These are phyloP conservation scores for Ilyonectria sp. DNA, from an alignment of 2,329 filamentous ascomycete species.

Conservation along the genomic window DNA sequence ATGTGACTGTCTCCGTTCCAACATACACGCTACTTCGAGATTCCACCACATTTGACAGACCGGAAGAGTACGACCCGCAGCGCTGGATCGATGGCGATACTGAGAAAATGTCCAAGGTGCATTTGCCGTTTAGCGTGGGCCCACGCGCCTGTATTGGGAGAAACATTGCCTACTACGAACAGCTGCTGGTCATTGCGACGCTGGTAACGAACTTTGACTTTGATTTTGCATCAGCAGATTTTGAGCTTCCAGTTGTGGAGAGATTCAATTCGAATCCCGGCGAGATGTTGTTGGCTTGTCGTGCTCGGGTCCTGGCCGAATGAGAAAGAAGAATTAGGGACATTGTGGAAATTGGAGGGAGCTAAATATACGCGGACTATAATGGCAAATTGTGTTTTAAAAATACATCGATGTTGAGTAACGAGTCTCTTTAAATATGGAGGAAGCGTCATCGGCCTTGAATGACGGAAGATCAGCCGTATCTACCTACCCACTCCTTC, in stretches of 20 bases:
- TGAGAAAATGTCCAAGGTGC: background rate
- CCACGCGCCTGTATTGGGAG: background rate
- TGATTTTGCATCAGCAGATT: background rate
- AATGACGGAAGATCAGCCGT: slow-evolving; percentile 24
- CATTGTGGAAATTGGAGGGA: too few species aligned
- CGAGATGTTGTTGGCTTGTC: too few species aligned
- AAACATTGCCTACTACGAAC: slow-evolving; percentile 1
- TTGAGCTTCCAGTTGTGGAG: too few species aligned
- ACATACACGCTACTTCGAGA: background rate
- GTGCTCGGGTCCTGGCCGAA: too few species aligned
- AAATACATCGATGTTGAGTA: too few species aligned
- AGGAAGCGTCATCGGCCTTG: background rate
- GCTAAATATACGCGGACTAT: too few species aligned
- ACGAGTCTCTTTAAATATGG: too few species aligned
- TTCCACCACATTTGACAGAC: background rate
- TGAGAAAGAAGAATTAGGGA: too few species aligned
- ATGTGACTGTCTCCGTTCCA: background rate
- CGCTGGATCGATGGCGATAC: background rate
- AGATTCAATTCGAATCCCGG: too few species aligned
- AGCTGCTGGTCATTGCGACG: background rate
- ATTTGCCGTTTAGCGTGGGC: background rate
- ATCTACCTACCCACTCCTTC: slow-evolving; percentile 24
- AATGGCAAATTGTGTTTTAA: too few species aligned
- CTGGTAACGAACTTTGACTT: background rate
- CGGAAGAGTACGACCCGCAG: background rate